These are phyloP conservation scores for Rhodotorula sp. DNA, from an alignment of 1,284 basidiomycete species.

Conservation along the genomic window DNA sequence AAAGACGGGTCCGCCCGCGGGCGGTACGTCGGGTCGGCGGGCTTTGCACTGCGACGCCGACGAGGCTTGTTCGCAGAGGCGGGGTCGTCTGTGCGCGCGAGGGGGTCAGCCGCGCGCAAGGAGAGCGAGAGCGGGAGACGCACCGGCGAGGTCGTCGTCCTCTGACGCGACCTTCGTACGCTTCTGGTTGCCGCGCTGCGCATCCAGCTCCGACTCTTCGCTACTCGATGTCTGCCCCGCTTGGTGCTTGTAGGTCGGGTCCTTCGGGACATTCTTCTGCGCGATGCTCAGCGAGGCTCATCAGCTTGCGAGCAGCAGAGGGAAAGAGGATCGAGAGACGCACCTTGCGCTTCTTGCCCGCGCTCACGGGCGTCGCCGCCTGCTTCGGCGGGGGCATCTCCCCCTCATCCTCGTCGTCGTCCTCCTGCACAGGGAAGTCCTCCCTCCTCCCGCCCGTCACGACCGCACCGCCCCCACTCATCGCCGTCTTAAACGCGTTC, in stretches of 20 bases:
- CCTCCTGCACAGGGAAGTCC: constrained; percentile 9
- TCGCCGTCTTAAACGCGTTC: constrained; percentile 62
- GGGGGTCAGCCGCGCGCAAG: too few relatives aligned
- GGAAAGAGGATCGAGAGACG: background rate
- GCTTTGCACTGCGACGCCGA: constrained; percentile 14
- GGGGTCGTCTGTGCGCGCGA: background rate
- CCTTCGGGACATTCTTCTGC: constrained; percentile 29
- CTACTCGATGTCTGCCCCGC: constrained; percentile 20
- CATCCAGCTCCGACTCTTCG: constrained; percentile 26
- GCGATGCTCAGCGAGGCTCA: too few relatives aligned
- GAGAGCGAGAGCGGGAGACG: background rate
- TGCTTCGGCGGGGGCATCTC: background rate
- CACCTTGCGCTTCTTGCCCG: constrained; percentile 41
- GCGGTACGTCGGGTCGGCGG: constrained; percentile 22
- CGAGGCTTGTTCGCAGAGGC: constrained; percentile 9
- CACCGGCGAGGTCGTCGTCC: constrained; percentile 18
- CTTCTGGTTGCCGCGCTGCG: constrained; percentile 22
- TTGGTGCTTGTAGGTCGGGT: constrained; percentile 19
- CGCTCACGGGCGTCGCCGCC: constrained; percentile 16
- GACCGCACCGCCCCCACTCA: constrained; percentile 18
- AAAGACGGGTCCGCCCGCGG: constrained; percentile 12
- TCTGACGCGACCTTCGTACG: constrained; percentile 19
- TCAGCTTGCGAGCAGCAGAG: background rate
- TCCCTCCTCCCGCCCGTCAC: constrained; percentile 25
- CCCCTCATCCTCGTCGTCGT: constrained; percentile 4